These are phyloP conservation scores for Jackrogersella multiformis DNA, from an alignment of 495 filamentous ascomycete species.

Conservation along the genomic window DNA sequence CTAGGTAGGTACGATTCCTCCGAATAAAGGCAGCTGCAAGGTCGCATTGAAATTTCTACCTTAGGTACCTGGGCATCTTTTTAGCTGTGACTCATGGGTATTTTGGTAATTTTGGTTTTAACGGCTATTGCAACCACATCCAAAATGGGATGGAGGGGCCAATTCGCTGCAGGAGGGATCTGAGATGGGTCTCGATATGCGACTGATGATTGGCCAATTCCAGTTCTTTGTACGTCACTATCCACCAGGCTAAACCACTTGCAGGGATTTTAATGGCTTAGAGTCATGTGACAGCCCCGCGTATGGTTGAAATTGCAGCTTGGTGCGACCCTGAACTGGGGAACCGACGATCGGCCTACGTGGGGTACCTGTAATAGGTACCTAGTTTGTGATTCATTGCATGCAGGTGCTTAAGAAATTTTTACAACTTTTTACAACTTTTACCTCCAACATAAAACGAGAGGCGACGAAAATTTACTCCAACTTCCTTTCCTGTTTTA, in stretches of 20 bases:
- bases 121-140: slow-evolving; percentile 23
- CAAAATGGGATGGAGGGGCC: slow-evolving; percentile 11
- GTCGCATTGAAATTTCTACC: neutral
- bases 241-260: slow-evolving; percentile 13
- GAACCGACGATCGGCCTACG: slow-evolving; percentile 38
- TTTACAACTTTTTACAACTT: slow-evolving; percentile 15
- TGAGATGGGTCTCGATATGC: slow-evolving; percentile 4
- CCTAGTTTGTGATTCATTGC: slow-evolving; percentile 32
- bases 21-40: neutral
- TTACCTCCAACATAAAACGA: slow-evolving; percentile 9
- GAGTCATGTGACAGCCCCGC: slow-evolving; percentile 31
- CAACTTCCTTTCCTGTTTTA: neutral
- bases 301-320: neutral
- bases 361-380: slow-evolving; percentile 27
- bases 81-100: slow-evolving; percentile 4
- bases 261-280: slow-evolving; percentile 28
- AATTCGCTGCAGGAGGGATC: slow-evolving; percentile 17
- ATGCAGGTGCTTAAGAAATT: slow-evolving; percentile 19
- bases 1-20: neutral
- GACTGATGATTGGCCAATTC: slow-evolving; percentile 30
- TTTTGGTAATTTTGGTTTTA: too few species aligned
- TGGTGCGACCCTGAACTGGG: slow-evolving; percentile 20
- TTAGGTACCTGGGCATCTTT: neutral
- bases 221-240: slow-evolving; percentile 32
- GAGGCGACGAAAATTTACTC: slow-evolving; percentile 4